A percentile compares a stretch with the other conserved stretches of the same genome.
Evolutionary conservation across 495 filamentous ascomycete genomes (phyloP).

Genomic region (Bryoglossum gracile): DNA sequence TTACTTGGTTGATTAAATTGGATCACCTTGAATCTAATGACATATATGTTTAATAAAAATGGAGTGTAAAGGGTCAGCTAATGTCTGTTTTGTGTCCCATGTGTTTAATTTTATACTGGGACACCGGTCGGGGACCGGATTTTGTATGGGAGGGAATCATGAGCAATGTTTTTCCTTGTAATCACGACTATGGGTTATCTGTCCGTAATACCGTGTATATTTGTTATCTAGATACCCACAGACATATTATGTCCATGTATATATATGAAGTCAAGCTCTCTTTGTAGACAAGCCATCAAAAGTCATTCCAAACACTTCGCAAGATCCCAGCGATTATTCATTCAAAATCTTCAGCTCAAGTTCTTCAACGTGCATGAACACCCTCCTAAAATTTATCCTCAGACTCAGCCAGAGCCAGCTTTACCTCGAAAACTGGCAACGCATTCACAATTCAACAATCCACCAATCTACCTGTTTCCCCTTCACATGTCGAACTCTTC

Average conservation of each 20-base stretch:
- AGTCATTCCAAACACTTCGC: too few species aligned
- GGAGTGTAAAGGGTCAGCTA: not conserved
- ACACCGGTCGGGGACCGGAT: not conserved
- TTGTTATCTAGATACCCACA: constrained; percentile 23
- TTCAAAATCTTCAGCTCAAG: too few species aligned
- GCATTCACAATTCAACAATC: too few species aligned
- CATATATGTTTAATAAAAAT: not conserved
- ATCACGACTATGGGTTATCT: constrained; percentile 7
- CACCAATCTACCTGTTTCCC: too few species aligned
- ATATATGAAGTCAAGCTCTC: not conserved
- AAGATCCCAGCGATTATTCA: too few species aligned
- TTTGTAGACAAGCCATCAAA: too few species aligned
- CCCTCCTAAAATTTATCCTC: too few species aligned
- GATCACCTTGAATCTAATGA: not conserved
- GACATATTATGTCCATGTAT: constrained; percentile 1
- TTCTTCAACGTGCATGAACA: too few species aligned
- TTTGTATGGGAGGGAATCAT: constrained; percentile 1
- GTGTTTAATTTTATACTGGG: not conserved
- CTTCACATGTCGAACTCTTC: too few species aligned
- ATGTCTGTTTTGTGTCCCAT: not conserved
- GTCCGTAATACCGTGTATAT: constrained; percentile 19
- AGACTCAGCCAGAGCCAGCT: too few species aligned
- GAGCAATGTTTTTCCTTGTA: constrained; percentile 18
- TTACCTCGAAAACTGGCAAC: too few species aligned
- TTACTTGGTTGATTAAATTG: constrained; percentile 12